phyloP scores from a whole-genome alignment of 1,284 basidiomycete genomes.

The Apiotrichum domesticum region DNA sequence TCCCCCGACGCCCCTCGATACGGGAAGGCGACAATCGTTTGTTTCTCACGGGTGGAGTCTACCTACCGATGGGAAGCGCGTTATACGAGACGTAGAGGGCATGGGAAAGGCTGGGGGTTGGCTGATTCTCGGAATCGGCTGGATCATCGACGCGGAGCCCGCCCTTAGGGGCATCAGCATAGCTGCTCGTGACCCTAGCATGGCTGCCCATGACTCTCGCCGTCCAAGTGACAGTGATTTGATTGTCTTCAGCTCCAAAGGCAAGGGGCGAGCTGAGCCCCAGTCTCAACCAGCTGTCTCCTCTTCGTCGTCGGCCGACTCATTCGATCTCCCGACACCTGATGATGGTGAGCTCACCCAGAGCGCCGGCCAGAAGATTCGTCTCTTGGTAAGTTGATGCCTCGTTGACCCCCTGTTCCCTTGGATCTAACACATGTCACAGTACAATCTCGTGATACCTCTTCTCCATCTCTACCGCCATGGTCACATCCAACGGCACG shows the following conservation, averaged over 20 bases:
- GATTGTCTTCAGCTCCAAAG: conserved; percentile 7
- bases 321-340: conserved; percentile 9
- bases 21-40: neutral
- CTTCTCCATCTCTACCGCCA: conserved; percentile 36
- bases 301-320: conserved; percentile 9
- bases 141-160: conserved; percentile 28
- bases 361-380: conserved; percentile 10
- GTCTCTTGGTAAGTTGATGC: conserved; percentile 27
- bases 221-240: conserved; percentile 10
- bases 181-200: too few species aligned
- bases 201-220: too few species aligned
- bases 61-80: conserved; percentile 37
- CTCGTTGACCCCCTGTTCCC: neutral
- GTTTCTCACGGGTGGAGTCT: conserved; percentile 31
- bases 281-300: neutral
- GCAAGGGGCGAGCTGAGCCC: conserved; percentile 6
- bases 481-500: conserved; percentile 38
- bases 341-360: conserved; percentile 8
- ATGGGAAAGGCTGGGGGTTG: conserved; percentile 43
- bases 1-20: neutral
- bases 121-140: conserved; percentile 38
- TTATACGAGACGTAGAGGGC: conserved; percentile 34
- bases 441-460: conserved; percentile 38
- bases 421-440: neutral
- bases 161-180: too few species aligned